phyloP scores from a whole-genome alignment of 345 rosid genomes.

The Moricandia moricandioides region DNA sequence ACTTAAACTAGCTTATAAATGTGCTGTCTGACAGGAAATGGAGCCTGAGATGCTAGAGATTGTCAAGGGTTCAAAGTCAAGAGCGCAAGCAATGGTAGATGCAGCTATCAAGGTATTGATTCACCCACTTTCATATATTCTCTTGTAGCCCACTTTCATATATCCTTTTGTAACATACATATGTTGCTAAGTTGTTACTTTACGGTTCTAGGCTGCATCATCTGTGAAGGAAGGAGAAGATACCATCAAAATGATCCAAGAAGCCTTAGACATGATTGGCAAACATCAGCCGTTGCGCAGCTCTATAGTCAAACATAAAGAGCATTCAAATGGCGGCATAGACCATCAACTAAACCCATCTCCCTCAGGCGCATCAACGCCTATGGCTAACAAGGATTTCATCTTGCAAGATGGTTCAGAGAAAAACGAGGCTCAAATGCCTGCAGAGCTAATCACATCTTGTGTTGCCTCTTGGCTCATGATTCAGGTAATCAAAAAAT shows the following conservation, averaged over 20 bases:
- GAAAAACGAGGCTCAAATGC: constrained; percentile 52
- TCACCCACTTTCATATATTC: not conserved
- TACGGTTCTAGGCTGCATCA: constrained; percentile 62
- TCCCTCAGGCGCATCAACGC: constrained; percentile 38
- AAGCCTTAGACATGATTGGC: constrained; percentile 62
- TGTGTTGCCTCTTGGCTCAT: constrained; percentile 83
- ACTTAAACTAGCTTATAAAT: constrained; percentile 35
- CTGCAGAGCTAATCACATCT: constrained; percentile 73
- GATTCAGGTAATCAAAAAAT: constrained; percentile 64
- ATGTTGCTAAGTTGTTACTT: constrained; percentile 10
- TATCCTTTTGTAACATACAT: constrained; percentile 7
- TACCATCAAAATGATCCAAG: constrained; percentile 53
- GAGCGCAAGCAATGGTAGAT: constrained; percentile 84
- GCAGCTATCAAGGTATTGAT: constrained; percentile 72
- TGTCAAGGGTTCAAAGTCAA: constrained; percentile 60
- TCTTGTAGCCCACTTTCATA: not conserved
- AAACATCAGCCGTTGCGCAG: constrained; percentile 44
- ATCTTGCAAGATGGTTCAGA: constrained; percentile 42
- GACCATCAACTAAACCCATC: constrained; percentile 36
- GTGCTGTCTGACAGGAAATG: constrained; percentile 50
- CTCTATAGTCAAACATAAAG: constrained; percentile 39
- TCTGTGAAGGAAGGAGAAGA: constrained; percentile 76
- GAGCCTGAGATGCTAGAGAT: constrained; percentile 67
- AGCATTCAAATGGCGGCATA: constrained; percentile 45
- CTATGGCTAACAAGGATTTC: constrained; percentile 22